Conservation (phyloP, 2,329 filamentous ascomycete genomes). For the Capronia coronata region DNA sequence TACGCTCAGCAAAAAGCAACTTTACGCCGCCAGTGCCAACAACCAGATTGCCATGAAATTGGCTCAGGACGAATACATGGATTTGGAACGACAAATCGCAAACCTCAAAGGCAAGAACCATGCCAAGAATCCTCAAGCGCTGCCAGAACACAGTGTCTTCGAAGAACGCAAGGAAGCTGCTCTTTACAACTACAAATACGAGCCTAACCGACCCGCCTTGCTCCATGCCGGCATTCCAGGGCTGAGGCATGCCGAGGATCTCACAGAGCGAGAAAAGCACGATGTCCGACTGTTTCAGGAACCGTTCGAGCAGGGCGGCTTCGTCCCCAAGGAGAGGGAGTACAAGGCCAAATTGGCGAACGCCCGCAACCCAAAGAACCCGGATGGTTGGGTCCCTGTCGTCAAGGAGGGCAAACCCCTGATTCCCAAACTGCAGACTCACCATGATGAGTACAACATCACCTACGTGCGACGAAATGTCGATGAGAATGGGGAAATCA, state of each 20-base stretch:
- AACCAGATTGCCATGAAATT: slow-evolving; percentile 47
- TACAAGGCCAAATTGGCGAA: slow-evolving; percentile 37
- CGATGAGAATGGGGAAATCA: slow-evolving; percentile 21
- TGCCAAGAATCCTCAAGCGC: slow-evolving; percentile 47
- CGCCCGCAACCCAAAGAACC: slow-evolving; percentile 32
- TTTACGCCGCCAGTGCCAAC: slow-evolving; percentile 52
- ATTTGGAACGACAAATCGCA: slow-evolving; percentile 46
- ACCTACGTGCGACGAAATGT: slow-evolving; percentile 22
- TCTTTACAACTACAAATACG: slow-evolving; percentile 55
- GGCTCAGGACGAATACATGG: slow-evolving; percentile 55
- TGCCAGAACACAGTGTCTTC: slow-evolving; percentile 40
- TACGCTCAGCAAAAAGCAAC: slow-evolving; percentile 29
- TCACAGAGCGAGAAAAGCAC: slow-evolving; percentile 29
- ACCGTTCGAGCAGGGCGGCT: slow-evolving; percentile 49
- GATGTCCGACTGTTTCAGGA: slow-evolving; percentile 47
- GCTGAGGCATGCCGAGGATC: slow-evolving; percentile 20
- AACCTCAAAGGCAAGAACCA: slow-evolving; percentile 43
- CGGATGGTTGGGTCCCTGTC: slow-evolving; percentile 38
- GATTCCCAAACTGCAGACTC: slow-evolving; percentile 21
- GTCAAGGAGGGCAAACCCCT: slow-evolving; percentile 31
- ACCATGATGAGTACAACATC: slow-evolving; percentile 23
- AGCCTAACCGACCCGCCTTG: slow-evolving; percentile 38
- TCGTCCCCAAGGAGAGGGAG: slow-evolving; percentile 40
- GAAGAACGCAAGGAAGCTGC: slow-evolving; percentile 57
- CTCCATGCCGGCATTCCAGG: slow-evolving; percentile 33